Evolutionary conservation across 805 yeast genomes (phyloP), one percentile per base, ranked within the genome.

Genomic region (Saccharomycopsis malanga): DNA sequence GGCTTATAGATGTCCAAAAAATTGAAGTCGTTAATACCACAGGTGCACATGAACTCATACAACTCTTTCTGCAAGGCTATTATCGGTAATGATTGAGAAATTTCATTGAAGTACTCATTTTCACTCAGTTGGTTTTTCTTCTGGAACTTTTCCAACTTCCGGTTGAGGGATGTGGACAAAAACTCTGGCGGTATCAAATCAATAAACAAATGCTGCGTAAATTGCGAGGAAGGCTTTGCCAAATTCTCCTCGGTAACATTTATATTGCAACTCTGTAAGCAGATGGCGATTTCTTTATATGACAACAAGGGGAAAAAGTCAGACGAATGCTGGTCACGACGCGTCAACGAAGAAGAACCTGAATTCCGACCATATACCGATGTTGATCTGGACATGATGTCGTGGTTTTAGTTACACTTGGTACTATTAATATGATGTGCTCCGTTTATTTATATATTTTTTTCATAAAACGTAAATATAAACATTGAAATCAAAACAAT

Each of bases 21-120:
- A 37, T 79, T 74, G 58, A 87, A 84, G 61, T 88, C 95, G 48
- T 76, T 71, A 2, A 88, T 75, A 0, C 95, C 95, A 58, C 91
- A 81, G 49, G 74, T 80, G 39, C 72, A 71, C 54, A 86, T 70
- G 60, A 86, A 83, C 57, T 71, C 73, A 59, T 70, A 72, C 54
- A 84, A 73, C 4, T 77, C 76, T 44, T 79, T 65, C 50, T 80
- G 84, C 22, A 83, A 63, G 2, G 77, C 76, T 17, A 83, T 65
- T 10, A 79, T 62, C 46, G 67, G 66, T 56, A 80, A 59, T 4
- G 81, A 66, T 27, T 70, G 67, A 21, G 60, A 57, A 48, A 61
- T 46, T 6, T 63, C 69, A 3, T 66, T 67, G 1, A 57, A 58
- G 5, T 55, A 60, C 23, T 60, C 64, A 18, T 34, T 42, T 15